These are phyloP conservation scores for Bondarzewia mesenterica DNA, from an alignment of 1,284 basidiomycete species.

Conservation along the genomic window DNA sequence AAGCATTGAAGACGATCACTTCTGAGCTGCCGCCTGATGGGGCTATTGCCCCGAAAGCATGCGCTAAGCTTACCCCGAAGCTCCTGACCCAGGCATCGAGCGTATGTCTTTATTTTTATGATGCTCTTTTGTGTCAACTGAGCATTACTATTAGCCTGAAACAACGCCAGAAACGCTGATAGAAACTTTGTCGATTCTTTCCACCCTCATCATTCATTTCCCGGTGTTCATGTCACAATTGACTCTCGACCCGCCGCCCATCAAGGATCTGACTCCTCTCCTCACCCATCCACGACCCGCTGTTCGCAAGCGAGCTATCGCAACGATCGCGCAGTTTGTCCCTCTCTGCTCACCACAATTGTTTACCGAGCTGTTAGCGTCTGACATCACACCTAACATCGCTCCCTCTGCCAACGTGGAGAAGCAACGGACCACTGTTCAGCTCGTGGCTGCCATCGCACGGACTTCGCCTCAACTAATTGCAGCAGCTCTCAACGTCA, in stretches of 20 bases:
- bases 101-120: conserved; percentile 34
- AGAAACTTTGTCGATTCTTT: conserved; percentile 86
- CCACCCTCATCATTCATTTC: conserved; percentile 87
- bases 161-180: conserved; percentile 81
- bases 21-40: conserved; percentile 80
- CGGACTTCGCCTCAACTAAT: conserved; percentile 64
- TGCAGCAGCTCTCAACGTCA: conserved; percentile 44
- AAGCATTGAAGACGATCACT: conserved; percentile 92
- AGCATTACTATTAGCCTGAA: conserved; percentile 32
- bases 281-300: conserved; percentile 73
- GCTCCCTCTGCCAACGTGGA: conserved; percentile 44
- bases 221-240: conserved; percentile 60
- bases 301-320: conserved; percentile 85
- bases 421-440: conserved; percentile 69
- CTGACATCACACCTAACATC: conserved; percentile 57
- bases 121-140: not conserved
- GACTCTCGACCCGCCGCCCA: conserved; percentile 45
- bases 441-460: conserved; percentile 74
- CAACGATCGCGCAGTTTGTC: conserved; percentile 75
- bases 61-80: conserved; percentile 81
- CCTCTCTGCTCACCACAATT: conserved; percentile 55
- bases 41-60: conserved; percentile 72
- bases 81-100: conserved; percentile 71
- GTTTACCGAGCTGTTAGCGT: conserved; percentile 47
- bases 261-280: conserved; percentile 69